Base-by-base conservation (phyloP, 768 basidiomycete species). In the Pulveroboletus sp. region DNA sequence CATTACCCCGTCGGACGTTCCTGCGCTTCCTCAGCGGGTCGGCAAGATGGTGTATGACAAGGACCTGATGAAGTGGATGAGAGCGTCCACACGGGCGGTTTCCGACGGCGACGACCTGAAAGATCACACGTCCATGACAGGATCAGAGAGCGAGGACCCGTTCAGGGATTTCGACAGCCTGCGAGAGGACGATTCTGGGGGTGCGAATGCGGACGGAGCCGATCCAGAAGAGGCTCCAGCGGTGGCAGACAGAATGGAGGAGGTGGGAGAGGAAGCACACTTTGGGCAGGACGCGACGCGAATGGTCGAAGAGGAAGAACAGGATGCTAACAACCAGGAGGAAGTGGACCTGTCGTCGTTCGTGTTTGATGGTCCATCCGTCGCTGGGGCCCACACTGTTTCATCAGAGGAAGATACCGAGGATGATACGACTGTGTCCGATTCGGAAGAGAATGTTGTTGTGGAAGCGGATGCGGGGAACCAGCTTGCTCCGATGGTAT, bases 151-250 rank as follows among this genome's bases (percentile, higher is more conserved):
- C 53, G 89, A 91, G 57, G 94, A 97, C 71, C 89, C 91, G 8
- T 97, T 97, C 68, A 80, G 81, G 27, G 93, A 93, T 58, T 86
- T 97, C 46, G 93, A 95, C 63, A 93, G 91, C 58, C 64, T 93
- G 59, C 73, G 79, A 29, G 86, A 87, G 47, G 86, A 86, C 48
- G 76, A 78, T 20, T 68, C 68, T 12, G 64, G 63, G 39, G 69
- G 71, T 13, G 36, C 50, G 17, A 26, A 49, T 14, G 53, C 43
- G 34, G 46, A 40, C 20, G 49, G 34, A 8, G 37, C 31, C 11
- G n/a, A 14, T 12, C 35, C 16, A 24, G 38, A 37, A 29, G 48
- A 45, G 24, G 46, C 3, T 4, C 48, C 38, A 43, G 51, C 51
- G 47, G 47, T 45, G 51, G 36, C 17, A 16, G 49, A 45, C 35